Conservation (phyloP, 1,284 basidiomycete species). For the Exobasidium rhododendri region DNA sequence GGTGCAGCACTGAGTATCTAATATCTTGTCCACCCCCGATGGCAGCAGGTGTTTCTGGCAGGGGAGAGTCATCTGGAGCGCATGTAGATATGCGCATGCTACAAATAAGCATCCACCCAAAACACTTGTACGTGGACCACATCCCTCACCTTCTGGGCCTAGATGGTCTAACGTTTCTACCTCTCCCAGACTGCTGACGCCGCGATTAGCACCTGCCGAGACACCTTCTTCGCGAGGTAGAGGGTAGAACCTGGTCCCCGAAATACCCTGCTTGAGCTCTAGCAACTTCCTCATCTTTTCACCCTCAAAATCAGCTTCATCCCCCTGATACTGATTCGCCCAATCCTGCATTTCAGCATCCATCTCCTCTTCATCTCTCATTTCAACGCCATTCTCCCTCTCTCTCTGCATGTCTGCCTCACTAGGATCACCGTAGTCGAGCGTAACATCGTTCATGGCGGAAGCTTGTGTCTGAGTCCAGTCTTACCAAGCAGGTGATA, state of each 20-base stretch:
- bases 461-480: not conserved
- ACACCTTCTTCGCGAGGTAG: conserved; percentile 34
- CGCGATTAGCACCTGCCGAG: conserved; percentile 34
- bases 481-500: no score
- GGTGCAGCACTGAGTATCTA: conserved; percentile 39
- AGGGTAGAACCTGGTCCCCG: conserved; percentile 28
- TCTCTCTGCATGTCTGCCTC: conserved; percentile 3
- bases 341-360: conserved; percentile 12
- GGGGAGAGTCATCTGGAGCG: conserved; percentile 7
- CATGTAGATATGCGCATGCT: no score
- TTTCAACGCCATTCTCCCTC: not conserved
- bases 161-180: conserved; percentile 14
- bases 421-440: conserved; percentile 21
- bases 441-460: not conserved
- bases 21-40: conserved; percentile 36
- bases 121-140: no score
- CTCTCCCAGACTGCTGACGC: conserved; percentile 16
- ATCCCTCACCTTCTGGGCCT: conserved; percentile 10
- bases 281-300: not conserved
- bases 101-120: no score
- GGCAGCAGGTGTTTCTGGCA: conserved; percentile 11
- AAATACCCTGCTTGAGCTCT: not conserved
- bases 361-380: not conserved
- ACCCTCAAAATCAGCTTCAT: conserved; percentile 2
- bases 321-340: conserved; percentile 9